Conservation (phyloP, 192 early-diverging fungal species). For the Phycomyces nitens region DNA sequence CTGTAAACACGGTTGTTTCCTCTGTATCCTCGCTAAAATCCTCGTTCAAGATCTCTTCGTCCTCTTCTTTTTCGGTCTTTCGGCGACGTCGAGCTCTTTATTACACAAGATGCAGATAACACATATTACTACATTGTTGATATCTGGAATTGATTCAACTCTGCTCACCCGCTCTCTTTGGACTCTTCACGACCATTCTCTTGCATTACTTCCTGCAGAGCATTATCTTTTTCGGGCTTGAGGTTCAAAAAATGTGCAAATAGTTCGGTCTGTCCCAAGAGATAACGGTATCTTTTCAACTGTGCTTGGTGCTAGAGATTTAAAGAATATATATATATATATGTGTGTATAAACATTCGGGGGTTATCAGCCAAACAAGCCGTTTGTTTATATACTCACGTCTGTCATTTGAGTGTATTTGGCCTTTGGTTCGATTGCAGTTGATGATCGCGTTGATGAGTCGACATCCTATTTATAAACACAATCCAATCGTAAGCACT, state of each 20-base stretch:
- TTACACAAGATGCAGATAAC: conserved; percentile 13
- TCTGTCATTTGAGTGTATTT: no score
- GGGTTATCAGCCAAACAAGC: no score
- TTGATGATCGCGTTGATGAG: no score
- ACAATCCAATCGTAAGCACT: no score
- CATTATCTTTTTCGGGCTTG: conserved; percentile 52
- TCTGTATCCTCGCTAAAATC: conserved; percentile 43
- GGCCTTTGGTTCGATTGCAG: no score
- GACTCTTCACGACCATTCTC: conserved; percentile 37
- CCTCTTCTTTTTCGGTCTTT: conserved; percentile 97
- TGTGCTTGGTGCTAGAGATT: conserved; percentile 48
- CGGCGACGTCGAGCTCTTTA: conserved; percentile 75
- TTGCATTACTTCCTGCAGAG: conserved; percentile 44
- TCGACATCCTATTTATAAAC: no score
- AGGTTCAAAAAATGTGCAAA: conserved; percentile 66
- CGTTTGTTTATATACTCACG: no score
- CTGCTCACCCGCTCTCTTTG: conserved; percentile 27
- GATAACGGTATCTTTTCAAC: conserved; percentile 64
- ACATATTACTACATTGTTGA: neutral
- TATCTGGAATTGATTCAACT: conserved; percentile 28
- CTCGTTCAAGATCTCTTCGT: conserved; percentile 85
- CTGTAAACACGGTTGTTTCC: conserved; percentile 70
- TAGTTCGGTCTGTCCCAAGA: conserved; percentile 60
- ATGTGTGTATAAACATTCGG: no score
- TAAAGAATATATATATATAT: no score